Base-by-base conservation (phyloP, 176 grass and related monocot species). In the Aegilops speltoides region DNA sequence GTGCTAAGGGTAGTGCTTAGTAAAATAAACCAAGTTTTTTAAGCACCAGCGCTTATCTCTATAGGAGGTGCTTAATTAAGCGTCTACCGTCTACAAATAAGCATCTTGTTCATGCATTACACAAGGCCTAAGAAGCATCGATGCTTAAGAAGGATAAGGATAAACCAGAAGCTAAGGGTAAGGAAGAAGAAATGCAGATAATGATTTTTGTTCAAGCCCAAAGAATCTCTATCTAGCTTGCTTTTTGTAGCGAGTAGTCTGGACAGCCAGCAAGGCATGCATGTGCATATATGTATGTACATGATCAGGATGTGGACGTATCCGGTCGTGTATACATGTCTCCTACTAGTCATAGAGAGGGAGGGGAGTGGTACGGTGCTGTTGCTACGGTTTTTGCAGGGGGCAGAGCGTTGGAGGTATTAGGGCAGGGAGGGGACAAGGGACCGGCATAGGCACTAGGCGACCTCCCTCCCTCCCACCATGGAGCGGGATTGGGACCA, bases 391-490 rank as follows among this genome's bases (percentile, higher is more conserved):
- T 50, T 72, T 23, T 77, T 22, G 89, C 89, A 91, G 89, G 67
- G 50, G 65, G 28, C 73, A 80, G 80, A 81, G 68, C 59, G 76
- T 87, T 91, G 89, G 89, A 80, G 60, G 80, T 24, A 91, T 87
- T 91, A 84, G 85, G 89, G 85, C 85, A 87, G 67, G 80, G 40
- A 80, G 89, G 89, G 85, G 89, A 90, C 89, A 90, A 83, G 64
- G 83, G 88, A 67, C 83, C 83, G 81, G 81, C 87, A 81, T 34
- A 85, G 76, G 72, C 72, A 48, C 70, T 73, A 80, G 82, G 14
- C 33, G 52, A 33, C 59, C 74, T 41, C 45, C 14, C 48, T 50
- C 46, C 46, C 46, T 52, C 48, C 48, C 15, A 17, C 54, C 45
- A 28, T 64, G 52, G 59, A 65, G n/a, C 5, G 86, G 86, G 86